These are phyloP conservation scores for Leishmania aethiopica DNA, from an alignment of 208 protist species.

Conservation along the genomic window DNA sequence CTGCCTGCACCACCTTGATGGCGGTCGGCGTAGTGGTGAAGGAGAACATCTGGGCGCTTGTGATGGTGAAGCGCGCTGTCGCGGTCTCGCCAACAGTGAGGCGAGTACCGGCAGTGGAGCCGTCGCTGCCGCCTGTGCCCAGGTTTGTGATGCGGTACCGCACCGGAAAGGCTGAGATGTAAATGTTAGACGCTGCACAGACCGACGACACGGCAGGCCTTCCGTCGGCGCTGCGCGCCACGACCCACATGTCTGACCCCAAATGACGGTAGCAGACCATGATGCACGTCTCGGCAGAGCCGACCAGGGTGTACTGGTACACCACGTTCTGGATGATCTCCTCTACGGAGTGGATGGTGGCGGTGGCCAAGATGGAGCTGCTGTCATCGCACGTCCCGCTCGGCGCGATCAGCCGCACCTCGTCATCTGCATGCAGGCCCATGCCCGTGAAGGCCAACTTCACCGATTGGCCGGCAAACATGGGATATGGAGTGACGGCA, in stretches of 20 bases:
- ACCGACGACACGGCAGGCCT: constrained; percentile 22
- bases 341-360: constrained; percentile 32
- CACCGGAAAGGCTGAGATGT: constrained; percentile 64
- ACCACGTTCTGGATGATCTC: constrained; percentile 44
- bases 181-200: constrained; percentile 58
- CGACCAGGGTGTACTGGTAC: constrained; percentile 74
- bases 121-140: background rate
- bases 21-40: constrained; percentile 27
- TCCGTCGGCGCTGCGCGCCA: constrained; percentile 28
- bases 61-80: constrained; percentile 43
- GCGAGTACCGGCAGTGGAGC: constrained; percentile 4
- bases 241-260: constrained; percentile 47
- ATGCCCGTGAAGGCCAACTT: constrained; percentile 60
- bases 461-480: constrained; percentile 70
- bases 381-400: constrained; percentile 33
- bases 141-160: constrained; percentile 51
- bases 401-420: constrained; percentile 48
- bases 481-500: constrained; percentile 53
- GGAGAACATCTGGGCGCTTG: constrained; percentile 31
- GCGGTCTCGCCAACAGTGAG: constrained; percentile 67
- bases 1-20: constrained; percentile 66
- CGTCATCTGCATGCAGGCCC: constrained; percentile 52
- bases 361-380: constrained; percentile 23
- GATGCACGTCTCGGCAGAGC: constrained; percentile 59
- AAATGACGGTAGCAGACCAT: constrained; percentile 71